A percentile compares a stretch with the other conserved stretches of the same genome.
These are phyloP conservation scores for Stephanodiscus triporus DNA, from an alignment of 108 stramenopile species.

Conservation along the genomic window DNA sequence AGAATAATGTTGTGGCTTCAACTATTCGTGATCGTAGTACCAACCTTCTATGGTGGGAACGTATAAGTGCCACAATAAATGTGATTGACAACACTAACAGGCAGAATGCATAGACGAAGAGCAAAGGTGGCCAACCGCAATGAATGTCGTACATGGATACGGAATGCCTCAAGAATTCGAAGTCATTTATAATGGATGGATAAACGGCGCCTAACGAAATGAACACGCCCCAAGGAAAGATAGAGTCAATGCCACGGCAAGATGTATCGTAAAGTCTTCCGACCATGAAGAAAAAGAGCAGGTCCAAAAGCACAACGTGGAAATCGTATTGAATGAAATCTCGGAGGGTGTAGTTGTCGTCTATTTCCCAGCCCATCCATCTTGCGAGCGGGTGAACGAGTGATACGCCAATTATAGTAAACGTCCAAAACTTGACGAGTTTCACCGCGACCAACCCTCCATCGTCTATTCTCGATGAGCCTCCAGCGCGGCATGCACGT, in stretches of 20 bases:
- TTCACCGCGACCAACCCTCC: slow-evolving; percentile 42
- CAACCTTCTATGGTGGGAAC: slow-evolving; percentile 35
- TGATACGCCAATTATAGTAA: slow-evolving; percentile 49
- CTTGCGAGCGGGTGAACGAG: slow-evolving; percentile 57
- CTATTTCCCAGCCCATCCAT: slow-evolving; percentile 49
- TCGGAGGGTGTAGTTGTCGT: slow-evolving; percentile 44
- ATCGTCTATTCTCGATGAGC: neutral
- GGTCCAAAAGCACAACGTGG: slow-evolving; percentile 58
- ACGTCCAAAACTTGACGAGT: slow-evolving; percentile 56
- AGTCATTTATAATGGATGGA: slow-evolving; percentile 44
- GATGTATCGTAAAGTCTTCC: slow-evolving; percentile 53
- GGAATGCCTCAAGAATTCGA: slow-evolving; percentile 63
- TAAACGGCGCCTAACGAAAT: slow-evolving; percentile 50
- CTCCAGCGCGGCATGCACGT: too few relatives aligned
- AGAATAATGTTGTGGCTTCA: slow-evolving; percentile 46
- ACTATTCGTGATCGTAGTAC: slow-evolving; percentile 48
- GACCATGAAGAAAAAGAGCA: slow-evolving; percentile 69
- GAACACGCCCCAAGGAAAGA: slow-evolving; percentile 51
- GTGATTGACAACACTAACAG: slow-evolving; percentile 45
- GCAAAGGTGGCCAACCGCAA: slow-evolving; percentile 65
- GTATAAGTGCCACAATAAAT: slow-evolving; percentile 41
- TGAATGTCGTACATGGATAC: slow-evolving; percentile 67
- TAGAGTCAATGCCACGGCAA: slow-evolving; percentile 51
- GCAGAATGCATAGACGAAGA: slow-evolving; percentile 56
- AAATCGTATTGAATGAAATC: slow-evolving; percentile 62